A percentile compares a stretch with the other conserved stretches of the same genome.
Evolutionary conservation across 768 basidiomycete genomes (phyloP).

Genomic region (Pleurotus citrinopileatus): DNA sequence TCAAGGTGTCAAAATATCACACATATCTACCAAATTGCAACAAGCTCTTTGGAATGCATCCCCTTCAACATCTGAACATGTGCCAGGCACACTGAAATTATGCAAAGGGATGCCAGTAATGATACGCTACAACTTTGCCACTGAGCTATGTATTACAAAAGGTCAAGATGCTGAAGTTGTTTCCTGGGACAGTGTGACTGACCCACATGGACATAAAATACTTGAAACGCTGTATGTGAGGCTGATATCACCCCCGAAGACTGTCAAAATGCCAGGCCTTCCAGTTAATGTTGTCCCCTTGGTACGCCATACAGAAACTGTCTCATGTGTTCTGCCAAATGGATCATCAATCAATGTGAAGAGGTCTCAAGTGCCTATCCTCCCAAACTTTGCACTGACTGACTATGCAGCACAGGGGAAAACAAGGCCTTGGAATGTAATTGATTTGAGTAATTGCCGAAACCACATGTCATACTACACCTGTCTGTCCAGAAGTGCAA

Average conservation of each 20-base stretch:
- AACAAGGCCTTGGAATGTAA: slow-evolving; percentile 23
- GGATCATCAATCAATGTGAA: slow-evolving; percentile 15
- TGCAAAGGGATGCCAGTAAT: slow-evolving; percentile 32
- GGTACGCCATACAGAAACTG: not conserved
- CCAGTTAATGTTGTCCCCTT: slow-evolving; percentile 32
- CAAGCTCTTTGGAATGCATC: not conserved
- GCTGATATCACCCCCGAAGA: slow-evolving; percentile 20
- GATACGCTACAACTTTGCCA: slow-evolving; percentile 27
- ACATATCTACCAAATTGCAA: slow-evolving; percentile 19
- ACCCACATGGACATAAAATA: slow-evolving; percentile 17
- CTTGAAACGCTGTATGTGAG: slow-evolving; percentile 29
- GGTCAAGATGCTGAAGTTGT: slow-evolving; percentile 29
- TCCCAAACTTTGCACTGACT: slow-evolving; percentile 28
- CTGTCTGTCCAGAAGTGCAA: slow-evolving; percentile 22
- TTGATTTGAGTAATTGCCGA: slow-evolving; percentile 20
- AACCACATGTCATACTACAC: slow-evolving; percentile 22
- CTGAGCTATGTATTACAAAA: slow-evolving; percentile 31
- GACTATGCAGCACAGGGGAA: slow-evolving; percentile 21
- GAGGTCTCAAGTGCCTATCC: slow-evolving; percentile 21
- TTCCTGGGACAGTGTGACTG: slow-evolving; percentile 23
- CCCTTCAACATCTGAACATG: slow-evolving; percentile 10
- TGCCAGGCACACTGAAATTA: slow-evolving; percentile 25
- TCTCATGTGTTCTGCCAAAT: slow-evolving; percentile 16
- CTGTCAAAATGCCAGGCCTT: slow-evolving; percentile 22
- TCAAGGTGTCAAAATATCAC: slow-evolving; percentile 23